Conservation (phyloP, 352 stramenopile species). For the Phytophthora hybrid region DNA sequence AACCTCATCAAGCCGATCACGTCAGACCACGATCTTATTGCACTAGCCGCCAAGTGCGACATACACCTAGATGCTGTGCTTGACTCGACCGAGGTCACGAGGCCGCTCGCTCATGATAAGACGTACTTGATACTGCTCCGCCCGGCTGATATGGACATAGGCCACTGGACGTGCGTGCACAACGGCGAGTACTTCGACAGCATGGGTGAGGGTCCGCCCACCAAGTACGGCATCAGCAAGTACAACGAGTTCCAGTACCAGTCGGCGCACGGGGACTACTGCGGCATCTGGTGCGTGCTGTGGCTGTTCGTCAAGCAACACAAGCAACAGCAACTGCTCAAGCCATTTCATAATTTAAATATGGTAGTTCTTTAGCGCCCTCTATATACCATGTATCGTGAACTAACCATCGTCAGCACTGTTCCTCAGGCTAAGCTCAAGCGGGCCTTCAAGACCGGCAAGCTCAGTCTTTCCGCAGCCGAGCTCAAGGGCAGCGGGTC, state of each 20-base stretch:
- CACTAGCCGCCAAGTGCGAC: neutral
- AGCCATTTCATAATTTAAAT: conserved; percentile 5
- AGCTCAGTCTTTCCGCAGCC: neutral
- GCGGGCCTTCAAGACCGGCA: neutral
- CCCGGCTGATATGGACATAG: neutral
- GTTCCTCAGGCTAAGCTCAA: neutral
- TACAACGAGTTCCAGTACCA: conserved; percentile 7
- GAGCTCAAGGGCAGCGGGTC: neutral
- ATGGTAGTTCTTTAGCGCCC: neutral
- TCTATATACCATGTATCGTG: neutral
- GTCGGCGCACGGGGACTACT: neutral
- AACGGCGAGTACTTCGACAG: neutral
- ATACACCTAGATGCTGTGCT: neutral
- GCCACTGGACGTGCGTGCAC: conserved; percentile 3
- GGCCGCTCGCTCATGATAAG: neutral
- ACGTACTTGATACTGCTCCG: conserved; percentile 13
- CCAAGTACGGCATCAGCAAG: neutral
- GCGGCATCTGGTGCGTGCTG: neutral
- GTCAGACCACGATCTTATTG: neutral
- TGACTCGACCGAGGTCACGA: neutral
- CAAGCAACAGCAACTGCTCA: neutral
- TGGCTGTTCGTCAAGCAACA: neutral
- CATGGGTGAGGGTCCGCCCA: neutral
- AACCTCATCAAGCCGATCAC: conserved; percentile 8
- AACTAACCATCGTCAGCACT: neutral